Evolutionary conservation across 768 basidiomycete species (phyloP).

Genomic region (Tulasnella calospora): DNA sequence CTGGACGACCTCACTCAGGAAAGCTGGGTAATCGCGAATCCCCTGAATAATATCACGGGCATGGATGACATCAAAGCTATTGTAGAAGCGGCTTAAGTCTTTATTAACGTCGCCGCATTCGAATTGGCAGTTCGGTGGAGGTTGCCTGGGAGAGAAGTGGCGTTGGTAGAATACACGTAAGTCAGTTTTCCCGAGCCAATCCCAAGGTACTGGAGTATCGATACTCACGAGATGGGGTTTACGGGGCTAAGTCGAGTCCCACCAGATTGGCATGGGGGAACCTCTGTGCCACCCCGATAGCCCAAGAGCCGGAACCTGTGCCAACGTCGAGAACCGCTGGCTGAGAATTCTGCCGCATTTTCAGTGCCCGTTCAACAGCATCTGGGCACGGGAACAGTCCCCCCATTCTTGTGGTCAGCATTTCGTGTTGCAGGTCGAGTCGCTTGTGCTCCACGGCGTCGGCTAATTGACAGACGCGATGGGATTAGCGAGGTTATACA

Average conservation of each 20-base stretch:
- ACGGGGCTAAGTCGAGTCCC: conserved; percentile 11
- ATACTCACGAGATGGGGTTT: conserved; percentile 6
- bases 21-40: conserved; percentile 8
- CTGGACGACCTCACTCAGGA: neutral
- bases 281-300: neutral
- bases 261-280: conserved; percentile 19
- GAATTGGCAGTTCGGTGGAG: conserved; percentile 22
- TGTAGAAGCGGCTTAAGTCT: neutral
- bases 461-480: neutral
- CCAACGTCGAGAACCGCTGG: conserved; percentile 23
- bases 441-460: conserved; percentile 9
- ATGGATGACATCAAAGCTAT: conserved; percentile 19
- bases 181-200: neutral
- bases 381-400: conserved; percentile 10
- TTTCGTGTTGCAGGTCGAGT: conserved; percentile 12
- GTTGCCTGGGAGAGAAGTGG: neutral
- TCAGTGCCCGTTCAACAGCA: neutral
- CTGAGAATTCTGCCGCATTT: neutral
- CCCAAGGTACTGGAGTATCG: neutral
- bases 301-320: conserved; percentile 20
- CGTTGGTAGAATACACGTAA: neutral
- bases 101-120: conserved; percentile 18
- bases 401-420: neutral
- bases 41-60: neutral
- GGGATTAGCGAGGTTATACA: neutral